Base-by-base conservation (phyloP, 345 rosid species). In the Isatis tinctoria region DNA sequence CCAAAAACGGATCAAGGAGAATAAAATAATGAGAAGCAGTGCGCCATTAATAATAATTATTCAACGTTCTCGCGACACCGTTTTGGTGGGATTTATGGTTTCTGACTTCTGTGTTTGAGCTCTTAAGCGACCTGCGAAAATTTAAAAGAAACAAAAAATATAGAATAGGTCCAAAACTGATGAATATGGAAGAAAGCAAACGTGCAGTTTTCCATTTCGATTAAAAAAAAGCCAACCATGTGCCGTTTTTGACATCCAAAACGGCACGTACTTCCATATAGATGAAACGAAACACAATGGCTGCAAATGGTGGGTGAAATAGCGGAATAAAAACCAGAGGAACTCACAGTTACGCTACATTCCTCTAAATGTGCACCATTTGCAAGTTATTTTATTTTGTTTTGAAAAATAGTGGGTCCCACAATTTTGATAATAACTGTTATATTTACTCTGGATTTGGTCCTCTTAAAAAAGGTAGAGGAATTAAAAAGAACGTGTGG, bases 1-100 rank as follows among this genome's bases (percentile, higher is more conserved):
- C 87, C 48, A 81, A 73, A 75, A 85, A 77, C 54, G 51, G 70
- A 76, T 77, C 76, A 57, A 27, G 47, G 73, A 54, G 36, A 36
- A 76, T 65, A 30, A 7, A 77, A 71, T 77, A 71, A 71, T 71
- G 51, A 13, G 14, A 3, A 65, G 64, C 73, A 72, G 48, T 71
- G 69, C 69, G 73, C 62, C 49, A 77, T 1, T 32, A 32, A 45
- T 24, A 6, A 32, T 30, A 26, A 57, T 72, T 59, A 12, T 44
- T 39, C 33, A 72, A 65, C 58, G 72, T 70, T 44, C 28, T 37
- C 28, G 59, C 80, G 67, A 57, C 80, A 70, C 72, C 76, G 76
- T 77, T 77, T 71, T 27, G 63, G 65, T 64, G 60, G 66, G 78
- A 58, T 58, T 67, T 75, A 17, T 67, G 43, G 18, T 13, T 27